Evolutionary conservation across 768 basidiomycete genomes (phyloP).

Genomic region (Tubosaeta sp.): DNA sequence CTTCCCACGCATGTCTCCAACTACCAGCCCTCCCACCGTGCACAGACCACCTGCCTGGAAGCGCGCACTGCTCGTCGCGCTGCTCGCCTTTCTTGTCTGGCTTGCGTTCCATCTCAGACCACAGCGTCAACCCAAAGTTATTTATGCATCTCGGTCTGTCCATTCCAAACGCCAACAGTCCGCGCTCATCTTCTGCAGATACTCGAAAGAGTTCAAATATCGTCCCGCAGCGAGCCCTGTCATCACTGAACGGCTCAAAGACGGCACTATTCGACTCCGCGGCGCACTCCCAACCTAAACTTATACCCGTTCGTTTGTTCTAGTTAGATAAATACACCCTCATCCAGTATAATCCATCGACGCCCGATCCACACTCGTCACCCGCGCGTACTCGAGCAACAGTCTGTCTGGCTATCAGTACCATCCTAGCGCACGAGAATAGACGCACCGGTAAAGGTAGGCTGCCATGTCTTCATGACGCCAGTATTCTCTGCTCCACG

Average conservation of each 20-base stretch:
- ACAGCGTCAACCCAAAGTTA: slow-evolving; percentile 36
- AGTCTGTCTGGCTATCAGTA: slow-evolving; percentile 31
- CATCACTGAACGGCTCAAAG: slow-evolving; percentile 70
- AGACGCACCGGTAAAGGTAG: slow-evolving; percentile 51
- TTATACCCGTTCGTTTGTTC: neutral
- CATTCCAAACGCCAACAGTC: neutral
- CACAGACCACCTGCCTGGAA: slow-evolving; percentile 35
- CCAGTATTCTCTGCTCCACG: slow-evolving; percentile 59
- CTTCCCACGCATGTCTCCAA: neutral
- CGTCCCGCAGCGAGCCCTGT: slow-evolving; percentile 83
- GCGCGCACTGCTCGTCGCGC: slow-evolving; percentile 40
- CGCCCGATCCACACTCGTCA: slow-evolving; percentile 44
- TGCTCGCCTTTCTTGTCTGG: slow-evolving; percentile 43
- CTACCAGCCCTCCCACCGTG: neutral
- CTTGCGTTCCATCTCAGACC: slow-evolving; percentile 34
- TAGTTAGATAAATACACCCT: neutral
- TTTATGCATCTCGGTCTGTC: slow-evolving; percentile 62
- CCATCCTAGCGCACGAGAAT: fast-evolving
- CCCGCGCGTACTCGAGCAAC: slow-evolving; percentile 51
- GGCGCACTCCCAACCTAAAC: slow-evolving; percentile 49
- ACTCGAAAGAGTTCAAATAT: slow-evolving; percentile 78
- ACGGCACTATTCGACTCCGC: slow-evolving; percentile 64
- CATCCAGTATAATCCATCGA: slow-evolving; percentile 35
- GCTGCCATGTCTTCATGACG: slow-evolving; percentile 56
- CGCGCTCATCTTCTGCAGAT: slow-evolving; percentile 43